These are phyloP conservation scores for Penstemon barbatus DNA, from an alignment of 257 asterid genomes.

Conservation along the genomic window DNA sequence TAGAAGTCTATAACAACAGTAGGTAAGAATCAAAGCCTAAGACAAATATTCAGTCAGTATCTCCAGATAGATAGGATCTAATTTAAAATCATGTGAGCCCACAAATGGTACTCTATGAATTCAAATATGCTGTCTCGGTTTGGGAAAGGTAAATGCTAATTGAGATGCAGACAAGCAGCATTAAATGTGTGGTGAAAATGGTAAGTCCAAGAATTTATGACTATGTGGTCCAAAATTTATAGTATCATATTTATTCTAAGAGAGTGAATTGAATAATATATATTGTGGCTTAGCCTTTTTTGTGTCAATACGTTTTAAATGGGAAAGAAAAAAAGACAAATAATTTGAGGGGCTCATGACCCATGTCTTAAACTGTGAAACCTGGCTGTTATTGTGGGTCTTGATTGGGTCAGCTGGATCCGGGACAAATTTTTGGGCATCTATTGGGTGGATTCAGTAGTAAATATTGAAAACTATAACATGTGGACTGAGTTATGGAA, in stretches of 20 bases:
- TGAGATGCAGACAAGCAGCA: slow-evolving; percentile 32
- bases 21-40: neutral
- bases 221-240: slow-evolving; percentile 34
- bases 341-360: neutral
- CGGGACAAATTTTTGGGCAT: slow-evolving; percentile 23
- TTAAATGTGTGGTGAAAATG: slow-evolving; percentile 29
- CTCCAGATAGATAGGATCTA: slow-evolving; percentile 25
- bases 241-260: neutral
- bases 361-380: slow-evolving; percentile 21
- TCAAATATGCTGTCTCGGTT: slow-evolving; percentile 22
- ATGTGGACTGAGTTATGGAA: no score
- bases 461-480: no score
- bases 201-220: slow-evolving; percentile 16
- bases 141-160: slow-evolving; percentile 37
- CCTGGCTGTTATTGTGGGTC: slow-evolving; percentile 25
- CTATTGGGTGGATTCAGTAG: slow-evolving; percentile 5
- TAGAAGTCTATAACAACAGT: neutral
- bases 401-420: slow-evolving; percentile 7
- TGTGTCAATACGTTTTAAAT: slow-evolving; percentile 5
- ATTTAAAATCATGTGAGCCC: slow-evolving; percentile 30
- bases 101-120: slow-evolving; percentile 42
- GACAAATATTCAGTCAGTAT: neutral
- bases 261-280: neutral
- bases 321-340: slow-evolving; percentile 25
- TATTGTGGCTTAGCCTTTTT: neutral